Base-by-base conservation (phyloP, 2,329 filamentous ascomycete genomes). In the Dactylonectria estremocensis region DNA sequence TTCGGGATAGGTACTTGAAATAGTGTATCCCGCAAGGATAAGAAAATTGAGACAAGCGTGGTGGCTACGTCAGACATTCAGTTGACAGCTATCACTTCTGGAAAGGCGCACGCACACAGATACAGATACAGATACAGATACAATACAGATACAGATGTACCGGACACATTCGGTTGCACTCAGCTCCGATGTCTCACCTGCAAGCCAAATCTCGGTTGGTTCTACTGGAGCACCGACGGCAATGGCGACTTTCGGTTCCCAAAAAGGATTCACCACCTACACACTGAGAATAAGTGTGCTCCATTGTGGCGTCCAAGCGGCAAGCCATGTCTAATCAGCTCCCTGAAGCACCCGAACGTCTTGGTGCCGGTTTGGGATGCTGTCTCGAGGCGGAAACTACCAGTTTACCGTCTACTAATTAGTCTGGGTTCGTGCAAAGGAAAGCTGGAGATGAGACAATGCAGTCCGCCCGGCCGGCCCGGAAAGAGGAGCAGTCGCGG, bases 311-410 rank as follows among this genome's bases (percentile, higher is more conserved):
- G 59, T 11, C 50, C 35, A 13, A 50, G 31, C 28, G 28, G 33
- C 24, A 40, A 35, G 28, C 50, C 50, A 49, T 48, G 50, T 31
- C 28, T 33, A 62, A 49, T 40, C 50, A 31, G 43, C 31, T 53
- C 52, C 45, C 60, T 55, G 18, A n/a, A n/a, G 18, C 43, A 48
- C 45, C 31, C 31, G 35, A 31, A 52, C 40, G 60, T 49, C 60
- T 56, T 62, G 59, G 59, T 20, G n/a, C 43, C 46, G 18, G 48
- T 50, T 48, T 62, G 40, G 50, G 59, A 48, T 55, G 24, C 22
- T 10, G 33, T 33, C 53, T 61, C 43, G 59, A 62, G 59, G 16
- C 40, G 28, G 20, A 63, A 62, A 56, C 56, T 56, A 56, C 60
- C 43, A 50, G 60, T 18, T 18, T 3, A 14, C 28, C 28, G 52